These are phyloP conservation scores for Salvia hispanica DNA, from an alignment of 257 asterid genomes.

Conservation along the genomic window DNA sequence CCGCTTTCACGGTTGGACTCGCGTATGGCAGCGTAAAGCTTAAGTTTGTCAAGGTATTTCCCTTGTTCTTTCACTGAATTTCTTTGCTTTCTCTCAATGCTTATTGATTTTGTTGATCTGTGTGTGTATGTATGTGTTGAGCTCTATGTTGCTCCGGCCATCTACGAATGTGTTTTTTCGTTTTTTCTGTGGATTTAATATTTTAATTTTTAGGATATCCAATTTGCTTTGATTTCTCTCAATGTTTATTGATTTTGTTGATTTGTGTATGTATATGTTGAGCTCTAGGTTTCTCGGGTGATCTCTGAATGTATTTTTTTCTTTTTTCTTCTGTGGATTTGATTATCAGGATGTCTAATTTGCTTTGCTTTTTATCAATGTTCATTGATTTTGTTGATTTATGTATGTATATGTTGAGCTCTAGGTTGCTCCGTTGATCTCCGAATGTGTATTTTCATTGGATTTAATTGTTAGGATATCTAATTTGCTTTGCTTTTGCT, in stretches of 20 bases:
- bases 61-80: background rate
- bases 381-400: background rate
- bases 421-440: constrained; percentile 3
- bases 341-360: background rate
- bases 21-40: constrained; percentile 56
- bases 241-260: background rate
- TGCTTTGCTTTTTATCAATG: background rate
- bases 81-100: background rate
- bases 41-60: constrained; percentile 48
- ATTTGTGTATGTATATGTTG: background rate
- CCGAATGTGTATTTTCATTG: background rate
- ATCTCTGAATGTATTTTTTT: background rate
- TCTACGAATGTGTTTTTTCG: background rate
- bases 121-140: background rate
- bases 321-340: background rate
- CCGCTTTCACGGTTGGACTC: constrained; percentile 54
- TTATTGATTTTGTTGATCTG: background rate
- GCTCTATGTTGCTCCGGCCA: constrained; percentile 1
- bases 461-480: background rate
- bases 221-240: constrained; percentile 2
- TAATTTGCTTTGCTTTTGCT: background rate
- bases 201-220: background rate
- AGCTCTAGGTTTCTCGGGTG: constrained; percentile 2
- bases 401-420: constrained; percentile 1
- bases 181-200: background rate